Percentiles rank a stretch among this genome's conserved stretches.
These are phyloP conservation scores for Magnusiomyces suaveolens DNA, from an alignment of 1,139 yeast genomes.

Conservation along the genomic window DNA sequence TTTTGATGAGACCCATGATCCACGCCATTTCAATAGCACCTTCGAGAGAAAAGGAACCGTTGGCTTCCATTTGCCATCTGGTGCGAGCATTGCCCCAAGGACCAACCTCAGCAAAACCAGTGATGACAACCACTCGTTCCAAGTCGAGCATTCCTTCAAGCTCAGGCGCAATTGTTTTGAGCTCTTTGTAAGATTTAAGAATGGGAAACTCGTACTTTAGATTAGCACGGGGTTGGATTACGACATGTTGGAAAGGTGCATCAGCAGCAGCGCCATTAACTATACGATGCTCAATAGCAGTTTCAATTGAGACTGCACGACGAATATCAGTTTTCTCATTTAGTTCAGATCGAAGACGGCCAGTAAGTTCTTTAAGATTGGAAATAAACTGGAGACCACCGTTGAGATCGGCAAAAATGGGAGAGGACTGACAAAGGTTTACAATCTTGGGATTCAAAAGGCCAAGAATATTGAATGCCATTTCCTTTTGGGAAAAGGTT, in stretches of 20 bases:
- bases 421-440: constrained; percentile 81
- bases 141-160: constrained; percentile 87
- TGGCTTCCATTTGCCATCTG: constrained; percentile 98
- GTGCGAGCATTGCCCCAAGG: constrained; percentile 99
- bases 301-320: constrained; percentile 90
- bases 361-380: constrained; percentile 82
- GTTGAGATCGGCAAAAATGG: constrained; percentile 94
- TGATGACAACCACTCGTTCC: constrained; percentile 83
- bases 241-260: constrained; percentile 67
- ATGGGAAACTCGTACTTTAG: constrained; percentile 89
- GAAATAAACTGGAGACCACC: constrained; percentile 96
- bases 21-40: constrained; percentile 99
- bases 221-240: constrained; percentile 85
- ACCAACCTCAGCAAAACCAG: constrained; percentile 97
- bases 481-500: constrained; percentile 95
- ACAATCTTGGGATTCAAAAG: constrained; percentile 80
- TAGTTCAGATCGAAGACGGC: constrained; percentile 70
- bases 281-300: constrained; percentile 85
- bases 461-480: constrained; percentile 97
- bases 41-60: constrained; percentile 92
- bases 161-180: constrained; percentile 57
- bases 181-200: constrained; percentile 64
- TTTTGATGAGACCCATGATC: constrained; percentile 96
- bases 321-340: constrained; percentile 82
- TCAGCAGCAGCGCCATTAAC: constrained; percentile 87